Base-by-base conservation (phyloP, 1,284 basidiomycete species). In the Acaromyces ingoldii region DNA sequence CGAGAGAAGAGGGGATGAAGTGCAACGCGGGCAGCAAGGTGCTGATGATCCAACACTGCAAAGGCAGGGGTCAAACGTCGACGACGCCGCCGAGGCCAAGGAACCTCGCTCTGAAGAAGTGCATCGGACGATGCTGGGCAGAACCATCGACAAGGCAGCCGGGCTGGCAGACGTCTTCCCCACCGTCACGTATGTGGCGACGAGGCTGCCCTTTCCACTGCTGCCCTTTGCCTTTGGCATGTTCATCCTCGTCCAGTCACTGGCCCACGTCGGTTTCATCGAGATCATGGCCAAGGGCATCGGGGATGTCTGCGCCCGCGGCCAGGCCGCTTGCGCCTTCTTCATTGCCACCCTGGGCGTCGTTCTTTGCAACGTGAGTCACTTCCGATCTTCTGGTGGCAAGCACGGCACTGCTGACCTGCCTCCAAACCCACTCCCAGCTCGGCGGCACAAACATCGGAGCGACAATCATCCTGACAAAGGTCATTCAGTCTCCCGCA, bases 361-460 rank as follows among this genome's bases (percentile, higher is more conserved):
- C 39, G 69, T 91, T 25, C 79, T 91, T 13, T 95, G 91, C 77
- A 95, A 95, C 71, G 81, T 83, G 52, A 72, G 82, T 77, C 4
- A 10, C 1, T 6, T 25, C 6, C 11, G 38, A 6, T 40, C 7
- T n/a, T 6, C 38, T 40, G 19, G 7, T 44, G 41, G n/a, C 19
- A 19, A 13, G 13, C 33, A 34, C 13, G 33, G 33, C 13, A 13
- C 46, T 55, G 49, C 29, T 40, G 13, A 15, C 30, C 44, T 40
- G 26, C 22, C 31, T 49, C 21, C 38, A 49, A 37, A 38, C 21
- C 33, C 25, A 38, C 15, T 31, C 44, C 52, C 30, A 62, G 28
- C 58, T 91, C 43, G 84, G 88, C 21, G 91, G 91, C 0, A 96
- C 92, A 9, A 96, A 96, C 75, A 96, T 97, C 52, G 93, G 92